Evolutionary conservation across 306 rosid genomes (phyloP), one percentile per base, ranked within the genome.

Genomic region (Vigna unguiculata): DNA sequence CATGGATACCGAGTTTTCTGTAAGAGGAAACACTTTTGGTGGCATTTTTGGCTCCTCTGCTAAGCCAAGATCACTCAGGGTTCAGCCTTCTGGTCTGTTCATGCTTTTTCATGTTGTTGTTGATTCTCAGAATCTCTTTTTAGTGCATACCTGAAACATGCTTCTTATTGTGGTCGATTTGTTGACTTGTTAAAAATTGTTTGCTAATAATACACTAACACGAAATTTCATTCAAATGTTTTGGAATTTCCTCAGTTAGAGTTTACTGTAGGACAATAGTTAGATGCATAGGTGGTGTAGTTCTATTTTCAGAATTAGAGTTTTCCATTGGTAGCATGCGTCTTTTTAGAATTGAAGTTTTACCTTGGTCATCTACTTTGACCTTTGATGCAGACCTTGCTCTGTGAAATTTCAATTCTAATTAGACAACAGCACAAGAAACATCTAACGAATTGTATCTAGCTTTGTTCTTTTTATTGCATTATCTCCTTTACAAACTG

Each of bases 51-150:
- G 91, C 49, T 77, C 91, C 11, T 79, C 84, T 0, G 82, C 83
- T 51, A 93, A 86, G 74, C 60, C 85, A 71, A 87, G 90, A 86
- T 83, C 91, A 55, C 43, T 82, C 83, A 85, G 78, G 82, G 85
- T 87, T 65, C 90, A 79, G 25, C 85, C 97, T 83, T 82, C 96
- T 48, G 97, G 98, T 91, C 66, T 75, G 96, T 36, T 58, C 11
- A 25, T 58, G 19, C 64, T 17, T 58, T 40, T 58, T 14, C 40
- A 58, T 58, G 40, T 58, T 49, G 28, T 78, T 80, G 14, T 5
- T 58, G 38, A n/a, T 57, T 82, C 30, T 45, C 47, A 12, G 64
- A 12, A 15, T 41, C 11, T 69, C 19, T 51, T 25, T 49, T 12
- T 16, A 19, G 14, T 32, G 65, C 12, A 34, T 57, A 38, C 12